Conservation (phyloP, 2,329 filamentous ascomycete species). For the Orbilia javanica region DNA sequence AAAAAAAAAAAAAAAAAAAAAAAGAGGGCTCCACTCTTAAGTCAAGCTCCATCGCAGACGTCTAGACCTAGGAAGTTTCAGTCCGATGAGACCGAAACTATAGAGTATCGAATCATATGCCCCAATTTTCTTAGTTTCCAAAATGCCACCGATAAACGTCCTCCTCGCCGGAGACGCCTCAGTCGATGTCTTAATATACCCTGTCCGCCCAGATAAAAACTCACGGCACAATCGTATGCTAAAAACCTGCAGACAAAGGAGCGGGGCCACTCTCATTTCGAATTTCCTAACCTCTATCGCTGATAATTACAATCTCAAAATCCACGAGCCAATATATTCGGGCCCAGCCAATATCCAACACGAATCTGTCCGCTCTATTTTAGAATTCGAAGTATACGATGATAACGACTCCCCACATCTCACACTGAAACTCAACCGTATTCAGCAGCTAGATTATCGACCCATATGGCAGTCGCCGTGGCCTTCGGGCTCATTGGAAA, state of each 20-base stretch:
- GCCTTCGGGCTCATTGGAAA: neutral
- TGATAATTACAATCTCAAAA: conserved; percentile 18
- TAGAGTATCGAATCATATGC: neutral
- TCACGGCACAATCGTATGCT: conserved; percentile 27
- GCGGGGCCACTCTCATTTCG: conserved; percentile 24
- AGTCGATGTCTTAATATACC: conserved; percentile 48
- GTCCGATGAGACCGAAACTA: neutral
- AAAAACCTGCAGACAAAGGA: conserved; percentile 20
- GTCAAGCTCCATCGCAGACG: neutral
- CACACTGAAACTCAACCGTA: conserved; percentile 33
- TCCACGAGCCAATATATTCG: conserved; percentile 12
- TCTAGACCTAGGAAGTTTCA: neutral
- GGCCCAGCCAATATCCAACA: conserved; percentile 29
- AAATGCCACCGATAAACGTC: conserved; percentile 31
- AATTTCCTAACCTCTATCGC: conserved; percentile 17
- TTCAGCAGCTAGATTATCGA: conserved; percentile 31
- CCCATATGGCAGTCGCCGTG: conserved; percentile 23
- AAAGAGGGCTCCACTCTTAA: neutral
- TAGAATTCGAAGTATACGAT: conserved; percentile 35
- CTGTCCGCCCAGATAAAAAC: conserved; percentile 5
- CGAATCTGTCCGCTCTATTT: conserved; percentile 34
- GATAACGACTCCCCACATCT: neutral
- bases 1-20: neutral
- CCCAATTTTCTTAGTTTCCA: neutral
- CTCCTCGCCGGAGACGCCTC: conserved; percentile 39